Conservation (phyloP, 208 protist genomes). For the Lotmaria passim region DNA sequence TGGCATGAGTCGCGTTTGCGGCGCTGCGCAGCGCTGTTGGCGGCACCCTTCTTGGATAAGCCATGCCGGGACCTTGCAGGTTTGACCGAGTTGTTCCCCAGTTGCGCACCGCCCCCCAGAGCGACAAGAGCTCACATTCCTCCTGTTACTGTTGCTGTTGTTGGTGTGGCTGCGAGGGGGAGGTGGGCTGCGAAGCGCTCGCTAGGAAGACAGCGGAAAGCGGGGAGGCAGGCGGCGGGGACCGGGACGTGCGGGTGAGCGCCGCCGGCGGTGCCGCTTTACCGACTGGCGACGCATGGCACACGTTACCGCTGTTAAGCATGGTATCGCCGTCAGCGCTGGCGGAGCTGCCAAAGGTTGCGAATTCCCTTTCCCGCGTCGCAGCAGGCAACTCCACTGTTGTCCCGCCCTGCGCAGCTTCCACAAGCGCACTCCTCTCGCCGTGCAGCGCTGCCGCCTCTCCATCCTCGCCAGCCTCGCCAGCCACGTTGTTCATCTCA, state of each 20-base stretch:
- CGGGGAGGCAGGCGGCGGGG: background rate
- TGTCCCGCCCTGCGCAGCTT: background rate
- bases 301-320: too few species aligned
- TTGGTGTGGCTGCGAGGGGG: background rate
- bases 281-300: background rate
- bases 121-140: background rate
- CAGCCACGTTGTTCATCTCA: conserved; percentile 12
- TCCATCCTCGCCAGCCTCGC: conserved; percentile 9
- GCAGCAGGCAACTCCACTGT: too few species aligned
- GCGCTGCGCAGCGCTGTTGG: background rate
- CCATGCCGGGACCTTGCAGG: conserved; percentile 1
- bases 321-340: too few species aligned
- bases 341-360: too few species aligned
- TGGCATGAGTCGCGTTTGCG: too few species aligned
- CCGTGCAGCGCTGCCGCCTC: background rate
- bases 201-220: background rate
- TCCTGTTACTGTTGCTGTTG: background rate
- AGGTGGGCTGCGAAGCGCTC: background rate
- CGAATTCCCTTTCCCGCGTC: too few species aligned
- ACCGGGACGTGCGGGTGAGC: background rate
- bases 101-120: background rate
- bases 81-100: background rate
- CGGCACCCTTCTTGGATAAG: background rate
- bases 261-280: background rate
- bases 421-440: background rate